Evolutionary conservation across 2,329 filamentous ascomycete species (phyloP).

Genomic region (Rhytidhysteron rufulum): DNA sequence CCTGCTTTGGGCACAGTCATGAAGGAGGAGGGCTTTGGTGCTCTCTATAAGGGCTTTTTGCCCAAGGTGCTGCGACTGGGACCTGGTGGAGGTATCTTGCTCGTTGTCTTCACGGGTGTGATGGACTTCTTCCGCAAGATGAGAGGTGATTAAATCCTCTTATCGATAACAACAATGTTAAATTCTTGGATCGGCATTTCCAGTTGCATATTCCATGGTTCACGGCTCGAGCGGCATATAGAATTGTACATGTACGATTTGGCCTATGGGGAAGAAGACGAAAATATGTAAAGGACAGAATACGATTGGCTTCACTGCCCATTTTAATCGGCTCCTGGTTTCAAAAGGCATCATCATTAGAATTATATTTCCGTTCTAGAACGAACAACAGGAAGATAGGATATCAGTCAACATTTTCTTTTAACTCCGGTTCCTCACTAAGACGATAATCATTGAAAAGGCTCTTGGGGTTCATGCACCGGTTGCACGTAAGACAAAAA

Average conservation of each 20-base stretch:
- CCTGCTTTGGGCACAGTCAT: slow-evolving; percentile 80
- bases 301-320: neutral
- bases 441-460: no score
- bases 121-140: slow-evolving; percentile 89
- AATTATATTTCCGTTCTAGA: no score
- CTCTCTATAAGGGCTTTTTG: slow-evolving; percentile 95
- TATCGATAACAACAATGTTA: neutral
- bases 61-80: slow-evolving; percentile 84
- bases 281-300: neutral
- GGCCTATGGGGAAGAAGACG: neutral
- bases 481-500: no score
- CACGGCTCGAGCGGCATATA: neutral
- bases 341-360: no score
- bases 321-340: no score
- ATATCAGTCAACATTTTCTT: no score
- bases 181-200: neutral
- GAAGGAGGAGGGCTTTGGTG: slow-evolving; percentile 86
- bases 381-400: no score
- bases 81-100: slow-evolving; percentile 68
- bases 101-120: slow-evolving; percentile 82
- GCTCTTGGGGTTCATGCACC: no score
- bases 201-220: neutral
- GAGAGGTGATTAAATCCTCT: slow-evolving; percentile 36
- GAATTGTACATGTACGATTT: neutral
- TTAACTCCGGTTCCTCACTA: no score